These are phyloP conservation scores for Xylaria sp. DNA, from an alignment of 2,329 filamentous ascomycete species.

Conservation along the genomic window DNA sequence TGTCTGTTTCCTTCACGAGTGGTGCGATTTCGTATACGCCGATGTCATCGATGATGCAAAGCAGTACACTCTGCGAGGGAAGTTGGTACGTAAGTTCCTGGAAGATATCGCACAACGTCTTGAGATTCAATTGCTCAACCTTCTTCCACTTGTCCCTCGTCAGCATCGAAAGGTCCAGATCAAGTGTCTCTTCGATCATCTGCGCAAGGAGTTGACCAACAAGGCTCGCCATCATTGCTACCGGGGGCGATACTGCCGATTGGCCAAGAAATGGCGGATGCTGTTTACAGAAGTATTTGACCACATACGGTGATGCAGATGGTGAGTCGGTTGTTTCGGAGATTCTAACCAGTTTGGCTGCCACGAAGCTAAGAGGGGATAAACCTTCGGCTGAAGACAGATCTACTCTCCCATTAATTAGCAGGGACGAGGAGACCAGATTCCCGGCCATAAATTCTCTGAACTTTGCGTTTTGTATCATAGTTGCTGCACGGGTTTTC, in stretches of 20 bases:
- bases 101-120: constrained; percentile 26
- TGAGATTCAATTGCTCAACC: constrained; percentile 24
- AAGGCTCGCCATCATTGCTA: constrained; percentile 31
- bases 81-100: neutral
- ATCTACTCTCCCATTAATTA: neutral
- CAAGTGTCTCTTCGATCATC: constrained; percentile 26
- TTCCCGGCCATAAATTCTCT: neutral
- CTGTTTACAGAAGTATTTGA: constrained; percentile 38
- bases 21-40: constrained; percentile 29
- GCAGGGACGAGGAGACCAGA: neutral
- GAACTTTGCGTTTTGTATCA: neutral
- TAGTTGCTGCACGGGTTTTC: neutral
- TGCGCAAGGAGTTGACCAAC: constrained; percentile 34
- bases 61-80: neutral
- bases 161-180: constrained; percentile 28
- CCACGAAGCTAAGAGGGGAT: constrained; percentile 32
- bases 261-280: constrained; percentile 24
- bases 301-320: constrained; percentile 21
- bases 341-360: constrained; percentile 30
- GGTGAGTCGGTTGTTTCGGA: constrained; percentile 17
- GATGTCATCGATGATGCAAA: constrained; percentile 36
- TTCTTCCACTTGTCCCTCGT: constrained; percentile 23
- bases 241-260: constrained; percentile 4
- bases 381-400: constrained; percentile 20
- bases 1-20: constrained; percentile 22